Percentiles rank a stretch among this genome's conserved stretches.
phyloP scores from a whole-genome alignment of 352 stramenopile genomes.

The Phytophthora podocarpi region DNA sequence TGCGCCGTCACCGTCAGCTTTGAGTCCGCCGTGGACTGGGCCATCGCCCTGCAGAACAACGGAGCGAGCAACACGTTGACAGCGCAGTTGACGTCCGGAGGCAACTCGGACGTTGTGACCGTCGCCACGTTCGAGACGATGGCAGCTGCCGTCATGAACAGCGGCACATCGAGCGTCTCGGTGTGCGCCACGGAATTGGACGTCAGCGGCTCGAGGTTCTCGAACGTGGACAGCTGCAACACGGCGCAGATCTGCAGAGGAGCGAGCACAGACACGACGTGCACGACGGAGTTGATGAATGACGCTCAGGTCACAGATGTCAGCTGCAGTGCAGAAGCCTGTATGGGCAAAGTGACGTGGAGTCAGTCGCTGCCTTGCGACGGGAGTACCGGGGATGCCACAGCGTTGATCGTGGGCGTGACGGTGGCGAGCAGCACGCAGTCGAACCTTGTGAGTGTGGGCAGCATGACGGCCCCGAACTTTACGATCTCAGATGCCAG shows the following conservation, averaged over 20 bases:
- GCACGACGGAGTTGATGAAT: constrained; percentile 46
- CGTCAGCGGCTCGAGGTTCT: constrained; percentile 62
- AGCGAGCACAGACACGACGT: constrained; percentile 45
- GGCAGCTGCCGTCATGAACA: constrained; percentile 37
- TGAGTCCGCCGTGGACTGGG: constrained; percentile 66
- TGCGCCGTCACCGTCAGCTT: constrained; percentile 66
- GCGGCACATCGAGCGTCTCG: constrained; percentile 34
- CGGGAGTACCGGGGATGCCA: constrained; percentile 32
- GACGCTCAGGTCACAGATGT: constrained; percentile 43
- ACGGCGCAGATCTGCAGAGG: constrained; percentile 61
- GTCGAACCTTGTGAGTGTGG: constrained; percentile 56
- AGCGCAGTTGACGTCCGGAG: constrained; percentile 49
- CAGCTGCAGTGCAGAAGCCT: constrained; percentile 47
- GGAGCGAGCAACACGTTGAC: constrained; percentile 50
- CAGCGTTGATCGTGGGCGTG: constrained; percentile 52
- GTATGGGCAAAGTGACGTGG: constrained; percentile 55
- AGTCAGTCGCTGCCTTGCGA: constrained; percentile 53
- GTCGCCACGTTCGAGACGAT: constrained; percentile 50
- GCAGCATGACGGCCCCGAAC: constrained; percentile 43
- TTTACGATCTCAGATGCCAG: constrained; percentile 47
- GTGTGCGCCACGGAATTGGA: constrained; percentile 54
- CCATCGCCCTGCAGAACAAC: constrained; percentile 53
- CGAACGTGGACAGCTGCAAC: constrained; percentile 58
- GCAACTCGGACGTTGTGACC: constrained; percentile 47
- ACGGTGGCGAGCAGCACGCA: constrained; percentile 53